Evolutionary conservation across 257 asterid genomes (phyloP).

Genomic region (Thymus mandschuricus): DNA sequence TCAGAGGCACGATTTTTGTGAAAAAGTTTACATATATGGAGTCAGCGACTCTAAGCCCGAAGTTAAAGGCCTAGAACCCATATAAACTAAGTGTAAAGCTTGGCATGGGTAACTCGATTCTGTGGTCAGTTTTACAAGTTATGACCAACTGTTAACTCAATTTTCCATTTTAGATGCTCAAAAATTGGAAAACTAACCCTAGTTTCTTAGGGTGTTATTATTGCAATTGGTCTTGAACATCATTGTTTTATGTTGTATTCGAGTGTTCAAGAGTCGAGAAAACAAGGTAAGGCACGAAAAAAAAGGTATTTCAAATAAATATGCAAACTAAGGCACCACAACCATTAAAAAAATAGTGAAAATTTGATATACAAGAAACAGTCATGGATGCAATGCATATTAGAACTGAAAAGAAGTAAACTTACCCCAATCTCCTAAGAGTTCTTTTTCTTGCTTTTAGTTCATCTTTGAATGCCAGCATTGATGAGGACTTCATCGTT

Average conservation of each 20-base stretch:
- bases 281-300: background rate
- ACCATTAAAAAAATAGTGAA: constrained; percentile 21
- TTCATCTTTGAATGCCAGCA: constrained; percentile 96
- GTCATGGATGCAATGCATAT: constrained; percentile 6
- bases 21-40: no score
- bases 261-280: background rate
- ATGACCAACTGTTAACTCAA: no score
- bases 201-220: no score
- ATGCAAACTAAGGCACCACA: constrained; percentile 13
- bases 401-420: constrained; percentile 22
- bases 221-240: no score
- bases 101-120: no score
- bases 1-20: no score
- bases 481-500: constrained; percentile 75
- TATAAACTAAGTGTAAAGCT: no score
- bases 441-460: constrained; percentile 94
- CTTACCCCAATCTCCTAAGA: constrained; percentile 89
- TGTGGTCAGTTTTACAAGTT: no score
- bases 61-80: no score
- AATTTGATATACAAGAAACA: constrained; percentile 3
- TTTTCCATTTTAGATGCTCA: no score
- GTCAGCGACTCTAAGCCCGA: no score
- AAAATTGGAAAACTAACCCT: no score
- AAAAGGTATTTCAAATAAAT: background rate
- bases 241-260: background rate